These are phyloP conservation scores for Pyrenophora teres DNA, from an alignment of 2,329 filamentous ascomycete species.

Conservation along the genomic window DNA sequence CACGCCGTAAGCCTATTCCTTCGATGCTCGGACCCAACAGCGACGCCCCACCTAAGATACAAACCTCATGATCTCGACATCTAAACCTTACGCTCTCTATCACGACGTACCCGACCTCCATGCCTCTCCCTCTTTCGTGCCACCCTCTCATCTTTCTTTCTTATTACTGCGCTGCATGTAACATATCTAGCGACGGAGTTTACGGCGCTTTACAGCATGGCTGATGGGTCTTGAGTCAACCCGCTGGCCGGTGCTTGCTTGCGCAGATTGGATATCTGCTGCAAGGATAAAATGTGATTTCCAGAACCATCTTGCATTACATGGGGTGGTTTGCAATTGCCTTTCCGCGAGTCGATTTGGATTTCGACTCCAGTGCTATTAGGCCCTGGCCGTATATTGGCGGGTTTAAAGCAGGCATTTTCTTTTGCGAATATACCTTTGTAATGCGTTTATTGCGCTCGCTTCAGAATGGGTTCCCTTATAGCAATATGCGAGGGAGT, in stretches of 20 bases:
- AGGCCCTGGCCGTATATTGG: constrained; percentile 9
- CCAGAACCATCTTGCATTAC: constrained; percentile 28
- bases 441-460: constrained; percentile 26
- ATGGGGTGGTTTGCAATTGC: constrained; percentile 13
- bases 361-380: constrained; percentile 9
- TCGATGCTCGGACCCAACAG: constrained; percentile 46
- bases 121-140: constrained; percentile 17
- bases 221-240: constrained; percentile 5
- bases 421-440: constrained; percentile 23
- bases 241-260: constrained; percentile 9
- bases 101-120: constrained; percentile 26
- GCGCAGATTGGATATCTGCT: constrained; percentile 29
- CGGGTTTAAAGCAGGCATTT: constrained; percentile 9
- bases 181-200: constrained; percentile 43
- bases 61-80: constrained; percentile 32
- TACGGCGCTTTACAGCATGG: constrained; percentile 21
- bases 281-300: constrained; percentile 29
- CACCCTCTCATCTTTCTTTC: constrained; percentile 8
- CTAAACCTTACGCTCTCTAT: constrained; percentile 15
- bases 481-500: not conserved
- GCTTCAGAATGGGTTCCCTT: constrained; percentile 8
- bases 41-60: constrained; percentile 25
- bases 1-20: constrained; percentile 56
- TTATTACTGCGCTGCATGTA: constrained; percentile 30
- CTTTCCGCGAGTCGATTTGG: constrained; percentile 9